Base-by-base conservation (phyloP, 768 basidiomycete species). In the Russula compacta region DNA sequence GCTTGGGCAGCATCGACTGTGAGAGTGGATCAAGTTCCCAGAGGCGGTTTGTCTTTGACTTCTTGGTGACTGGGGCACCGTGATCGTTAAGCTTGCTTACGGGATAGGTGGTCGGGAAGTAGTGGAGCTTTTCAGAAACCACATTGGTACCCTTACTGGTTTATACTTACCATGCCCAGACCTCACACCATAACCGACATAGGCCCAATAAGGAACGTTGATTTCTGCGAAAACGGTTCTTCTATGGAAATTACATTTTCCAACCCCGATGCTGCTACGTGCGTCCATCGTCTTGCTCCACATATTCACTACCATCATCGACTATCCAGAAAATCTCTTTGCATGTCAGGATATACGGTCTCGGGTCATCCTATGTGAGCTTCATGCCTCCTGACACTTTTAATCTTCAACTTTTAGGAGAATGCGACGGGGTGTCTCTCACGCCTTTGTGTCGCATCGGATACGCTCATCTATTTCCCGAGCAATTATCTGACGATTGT, bases 271-370 rank as follows among this genome's bases (percentile, higher is more conserved):
- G 74, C 78, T 14, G 80, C 81, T 53, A 75, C 75, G 86, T 85
- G 61, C 60, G 80, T 71, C 19, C 35, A 5, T 35, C 50, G 48
- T 29, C 39, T 54, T 54, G 46, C 48, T 36, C 43, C 64, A 49
- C 61, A 51, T 43, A 47, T 49, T 55, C 49, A 24, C 58, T 33
- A 29, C 24, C 55, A 32, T 50, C 38, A 7, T 19, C 50, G 36
- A 44, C n/a, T 21, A 1, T 39, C 19, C 43, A 88, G 86, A 59
- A 86, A 86, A 72, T 82, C 85, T 1, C 66, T 87, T 54, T 82
- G 81, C 66, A 82, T 87, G 83, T 79, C 81, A 32, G 82, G 84
- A 47, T 85, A 83, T 68, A 79, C 74, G 21, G 71, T 86, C 19
- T 76, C 77, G 29, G 83, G 83, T 36, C 73, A 74, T 36, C 74